Conservation (phyloP, 1,139 yeast species). For the Zygotorulaspora mrakii region DNA sequence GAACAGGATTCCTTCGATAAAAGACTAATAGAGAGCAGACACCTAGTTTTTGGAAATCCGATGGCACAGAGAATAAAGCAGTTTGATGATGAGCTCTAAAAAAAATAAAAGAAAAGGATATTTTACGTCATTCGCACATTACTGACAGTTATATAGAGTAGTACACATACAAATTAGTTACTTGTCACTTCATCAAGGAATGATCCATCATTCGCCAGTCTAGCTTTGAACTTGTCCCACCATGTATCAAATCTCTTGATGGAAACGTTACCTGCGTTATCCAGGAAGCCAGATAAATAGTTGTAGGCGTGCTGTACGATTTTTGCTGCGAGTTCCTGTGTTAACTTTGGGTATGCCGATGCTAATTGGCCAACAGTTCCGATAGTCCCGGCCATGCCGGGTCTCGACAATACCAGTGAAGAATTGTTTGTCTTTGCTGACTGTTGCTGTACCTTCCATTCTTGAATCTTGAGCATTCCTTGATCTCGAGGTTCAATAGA, state of each 20-base stretch:
- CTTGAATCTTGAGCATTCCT: constrained; percentile 33
- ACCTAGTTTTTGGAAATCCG: constrained; percentile 75
- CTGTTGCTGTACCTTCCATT: constrained; percentile 28
- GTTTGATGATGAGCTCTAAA: constrained; percentile 27
- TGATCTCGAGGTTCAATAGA: constrained; percentile 68
- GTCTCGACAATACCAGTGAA: constrained; percentile 35
- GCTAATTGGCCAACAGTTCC: constrained; percentile 38
- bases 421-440: constrained; percentile 17
- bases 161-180: constrained; percentile 15
- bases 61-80: constrained; percentile 45
- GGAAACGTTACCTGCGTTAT: constrained; percentile 72
- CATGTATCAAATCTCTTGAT: constrained; percentile 87
- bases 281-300: constrained; percentile 80
- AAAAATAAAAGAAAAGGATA: no score
- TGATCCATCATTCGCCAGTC: constrained; percentile 73
- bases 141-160: no score
- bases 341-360: constrained; percentile 36
- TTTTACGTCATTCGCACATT: not conserved
- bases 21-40: constrained; percentile 56
- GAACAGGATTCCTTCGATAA: constrained; percentile 42
- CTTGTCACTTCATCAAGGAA: constrained; percentile 54
- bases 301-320: constrained; percentile 91
- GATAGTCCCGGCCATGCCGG: constrained; percentile 25
- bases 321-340: constrained; percentile 66
- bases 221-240: constrained; percentile 89